phyloP scores from a whole-genome alignment of 2,329 filamentous ascomycete species.

The Scleromitrula shiraiana region DNA sequence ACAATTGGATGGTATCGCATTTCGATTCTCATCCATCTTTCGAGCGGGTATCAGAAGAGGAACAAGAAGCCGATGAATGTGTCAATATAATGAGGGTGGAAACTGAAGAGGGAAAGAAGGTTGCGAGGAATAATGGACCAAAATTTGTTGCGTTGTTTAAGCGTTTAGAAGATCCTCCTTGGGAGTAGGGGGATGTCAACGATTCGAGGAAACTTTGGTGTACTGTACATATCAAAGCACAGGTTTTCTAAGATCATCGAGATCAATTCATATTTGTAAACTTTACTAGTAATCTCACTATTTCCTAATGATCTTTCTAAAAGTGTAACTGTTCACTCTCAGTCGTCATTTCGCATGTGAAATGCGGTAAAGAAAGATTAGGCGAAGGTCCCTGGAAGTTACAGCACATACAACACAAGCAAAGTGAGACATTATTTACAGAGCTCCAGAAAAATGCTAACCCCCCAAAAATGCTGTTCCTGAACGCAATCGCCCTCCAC shows the following conservation, averaged over 20 bases:
- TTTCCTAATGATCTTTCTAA: no score
- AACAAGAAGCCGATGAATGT: conserved; percentile 61
- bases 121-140: conserved; percentile 77
- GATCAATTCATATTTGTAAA: no score
- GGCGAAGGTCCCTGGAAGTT: conserved; percentile 12
- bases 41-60: conserved; percentile 61
- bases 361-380: conserved; percentile 12
- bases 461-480: conserved; percentile 26
- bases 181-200: conserved; percentile 31
- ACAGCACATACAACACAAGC: conserved; percentile 1
- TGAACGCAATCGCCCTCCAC: conserved; percentile 22
- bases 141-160: conserved; percentile 90
- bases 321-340: no score
- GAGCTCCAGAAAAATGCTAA: conserved; percentile 11
- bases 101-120: conserved; percentile 97
- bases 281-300: background rate
- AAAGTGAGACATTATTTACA: conserved; percentile 9
- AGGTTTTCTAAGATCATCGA: background rate
- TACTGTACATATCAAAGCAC: background rate
- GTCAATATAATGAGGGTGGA: conserved; percentile 69
- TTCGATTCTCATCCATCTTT: conserved; percentile 73
- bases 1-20: conserved; percentile 87
- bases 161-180: conserved; percentile 52
- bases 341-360: conserved; percentile 3
- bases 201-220: background rate